Conservation (phyloP, 495 filamentous ascomycete genomes). For the Aspergillus asperescens region DNA sequence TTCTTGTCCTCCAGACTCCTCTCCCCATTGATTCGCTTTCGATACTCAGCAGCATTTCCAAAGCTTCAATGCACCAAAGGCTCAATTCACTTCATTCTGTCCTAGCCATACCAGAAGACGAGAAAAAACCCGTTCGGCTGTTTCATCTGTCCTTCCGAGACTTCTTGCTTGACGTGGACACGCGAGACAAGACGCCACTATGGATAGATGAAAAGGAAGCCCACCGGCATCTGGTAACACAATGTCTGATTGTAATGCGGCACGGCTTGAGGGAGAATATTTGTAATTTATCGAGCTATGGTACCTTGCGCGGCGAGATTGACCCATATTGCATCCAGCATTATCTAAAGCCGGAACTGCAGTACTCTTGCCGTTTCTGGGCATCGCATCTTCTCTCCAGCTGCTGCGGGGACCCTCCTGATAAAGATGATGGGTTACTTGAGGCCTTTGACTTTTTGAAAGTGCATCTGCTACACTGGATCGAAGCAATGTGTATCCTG, state of each 20-base stretch:
- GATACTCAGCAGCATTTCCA: not conserved
- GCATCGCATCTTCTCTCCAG: slow-evolving; percentile 38
- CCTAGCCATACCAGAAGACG: slow-evolving; percentile 20
- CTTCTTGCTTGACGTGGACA: slow-evolving; percentile 15
- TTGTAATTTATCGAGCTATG: slow-evolving; percentile 25
- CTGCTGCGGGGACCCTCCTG: too few species aligned
- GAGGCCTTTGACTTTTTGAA: slow-evolving; percentile 33
- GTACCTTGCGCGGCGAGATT: slow-evolving; percentile 23
- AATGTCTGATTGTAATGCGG: slow-evolving; percentile 22
- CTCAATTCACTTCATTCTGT: slow-evolving; percentile 18
- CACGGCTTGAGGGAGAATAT: slow-evolving; percentile 30
- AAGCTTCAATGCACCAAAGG: not conserved
- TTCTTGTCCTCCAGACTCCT: slow-evolving; percentile 22
- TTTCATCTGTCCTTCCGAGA: slow-evolving; percentile 25
- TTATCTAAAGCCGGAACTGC: slow-evolving; percentile 25
- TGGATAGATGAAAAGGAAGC: slow-evolving; percentile 23
- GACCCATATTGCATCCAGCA: slow-evolving; percentile 17
- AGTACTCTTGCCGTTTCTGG: slow-evolving; percentile 46
- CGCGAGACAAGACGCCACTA: slow-evolving; percentile 12
- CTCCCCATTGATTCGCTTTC: slow-evolving; percentile 15
- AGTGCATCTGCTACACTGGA: slow-evolving; percentile 42
- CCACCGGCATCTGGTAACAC: not conserved
- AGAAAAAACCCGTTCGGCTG: not conserved
- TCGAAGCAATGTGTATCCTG: slow-evolving; percentile 40
- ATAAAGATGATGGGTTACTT: slow-evolving; percentile 16